These are phyloP conservation scores for Nematocida ironsii DNA, from an alignment of 371 early-diverging fungal genomes.

Conservation along the genomic window DNA sequence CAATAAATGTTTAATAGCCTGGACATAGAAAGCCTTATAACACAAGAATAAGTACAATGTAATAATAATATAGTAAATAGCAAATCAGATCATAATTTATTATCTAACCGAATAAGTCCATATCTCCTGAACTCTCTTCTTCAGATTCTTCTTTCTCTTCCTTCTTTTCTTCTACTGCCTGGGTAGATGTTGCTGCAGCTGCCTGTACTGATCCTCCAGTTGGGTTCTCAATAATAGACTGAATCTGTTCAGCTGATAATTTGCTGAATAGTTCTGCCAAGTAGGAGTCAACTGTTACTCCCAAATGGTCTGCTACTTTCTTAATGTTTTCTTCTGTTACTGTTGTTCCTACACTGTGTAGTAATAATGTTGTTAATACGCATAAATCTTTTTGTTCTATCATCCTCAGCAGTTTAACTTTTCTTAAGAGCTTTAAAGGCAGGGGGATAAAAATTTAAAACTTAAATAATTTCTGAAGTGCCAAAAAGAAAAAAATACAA, in stretches of 20 bases:
- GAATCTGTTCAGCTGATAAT: slow-evolving; percentile 32
- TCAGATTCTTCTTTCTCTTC: slow-evolving; percentile 31
- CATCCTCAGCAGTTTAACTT: slow-evolving; percentile 63
- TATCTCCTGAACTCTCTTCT: slow-evolving; percentile 54
- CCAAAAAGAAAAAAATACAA: slow-evolving; percentile 25
- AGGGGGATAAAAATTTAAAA: slow-evolving; percentile 32
- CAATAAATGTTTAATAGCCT: background rate
- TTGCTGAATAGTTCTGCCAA: slow-evolving; percentile 51
- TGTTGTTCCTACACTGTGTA: slow-evolving; percentile 23
- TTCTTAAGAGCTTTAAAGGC: slow-evolving; percentile 50
- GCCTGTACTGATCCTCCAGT: slow-evolving; percentile 18
- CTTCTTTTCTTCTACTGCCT: slow-evolving; percentile 25
- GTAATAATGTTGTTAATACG: slow-evolving; percentile 55
- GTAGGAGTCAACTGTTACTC: slow-evolving; percentile 52
- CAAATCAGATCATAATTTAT: background rate
- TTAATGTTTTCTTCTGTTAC: slow-evolving; percentile 43
- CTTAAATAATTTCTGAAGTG: slow-evolving; percentile 9
- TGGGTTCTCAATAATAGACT: slow-evolving; percentile 41
- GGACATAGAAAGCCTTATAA: background rate
- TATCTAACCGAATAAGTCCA: slow-evolving; percentile 47
- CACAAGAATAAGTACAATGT: too few relatives aligned
- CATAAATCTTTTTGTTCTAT: slow-evolving; percentile 60
- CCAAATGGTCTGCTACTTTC: slow-evolving; percentile 34
- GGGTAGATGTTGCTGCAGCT: background rate
- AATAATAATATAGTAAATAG: background rate